These are phyloP conservation scores for Boletus insuetus DNA, from an alignment of 768 basidiomycete genomes.

Conservation along the genomic window DNA sequence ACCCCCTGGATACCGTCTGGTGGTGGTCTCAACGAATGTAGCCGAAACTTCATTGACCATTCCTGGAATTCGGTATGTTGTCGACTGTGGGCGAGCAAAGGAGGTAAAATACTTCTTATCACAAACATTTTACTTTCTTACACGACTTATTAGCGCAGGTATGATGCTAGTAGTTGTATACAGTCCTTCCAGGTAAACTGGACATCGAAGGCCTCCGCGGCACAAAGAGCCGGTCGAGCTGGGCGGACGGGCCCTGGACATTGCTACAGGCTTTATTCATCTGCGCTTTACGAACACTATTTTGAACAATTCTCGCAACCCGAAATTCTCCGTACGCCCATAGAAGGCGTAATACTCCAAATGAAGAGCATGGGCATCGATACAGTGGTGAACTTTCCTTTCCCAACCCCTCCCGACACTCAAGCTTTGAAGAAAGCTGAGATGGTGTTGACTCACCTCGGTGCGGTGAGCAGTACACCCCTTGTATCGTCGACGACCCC, in stretches of 20 bases:
- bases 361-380: conserved; percentile 99
- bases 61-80: conserved; percentile 95
- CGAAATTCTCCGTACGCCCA: conserved; percentile 93
- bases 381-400: conserved; percentile 94
- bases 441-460: conserved; percentile 72
- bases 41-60: conserved; percentile 98
- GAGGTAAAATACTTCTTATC: conserved; percentile 50
- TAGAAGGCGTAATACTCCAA: conserved; percentile 94
- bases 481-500: conserved; percentile 17
- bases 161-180: conserved; percentile 76
- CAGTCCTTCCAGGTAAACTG: conserved; percentile 91
- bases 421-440: conserved; percentile 76
- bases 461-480: conserved; percentile 58
- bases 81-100: conserved; percentile 93
- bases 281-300: conserved; percentile 89
- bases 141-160: conserved; percentile 58
- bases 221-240: conserved; percentile 93
- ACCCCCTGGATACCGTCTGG: conserved; percentile 76
- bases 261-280: conserved; percentile 96
- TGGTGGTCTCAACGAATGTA: conserved; percentile 94
- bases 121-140: neutral
- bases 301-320: conserved; percentile 86
- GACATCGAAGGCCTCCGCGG: conserved; percentile 93
- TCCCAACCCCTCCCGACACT: conserved; percentile 93
- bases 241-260: conserved; percentile 98